Conservation (phyloP, 2,329 filamentous ascomycete species). For the Ascochyta pisi region DNA sequence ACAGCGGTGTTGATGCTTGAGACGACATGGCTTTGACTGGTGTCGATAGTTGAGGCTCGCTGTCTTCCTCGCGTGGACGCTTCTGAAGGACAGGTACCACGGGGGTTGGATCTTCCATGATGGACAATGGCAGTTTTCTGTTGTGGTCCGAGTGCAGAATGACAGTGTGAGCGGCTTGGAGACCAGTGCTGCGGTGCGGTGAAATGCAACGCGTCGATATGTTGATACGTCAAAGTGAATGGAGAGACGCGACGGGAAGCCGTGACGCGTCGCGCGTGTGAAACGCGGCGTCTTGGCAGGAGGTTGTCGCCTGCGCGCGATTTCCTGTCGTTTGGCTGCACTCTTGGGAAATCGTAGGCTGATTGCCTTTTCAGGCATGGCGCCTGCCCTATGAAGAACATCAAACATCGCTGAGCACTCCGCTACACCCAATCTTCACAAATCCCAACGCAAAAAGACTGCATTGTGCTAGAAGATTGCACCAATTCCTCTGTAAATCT, state of each 20-base stretch:
- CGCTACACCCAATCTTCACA: not conserved
- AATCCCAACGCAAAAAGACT: not conserved
- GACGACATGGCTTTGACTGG: constrained; percentile 38
- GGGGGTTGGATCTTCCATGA: constrained; percentile 40
- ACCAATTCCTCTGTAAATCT: not conserved
- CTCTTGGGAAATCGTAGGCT: constrained; percentile 17
- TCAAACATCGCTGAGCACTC: not conserved
- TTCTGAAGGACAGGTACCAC: constrained; percentile 36
- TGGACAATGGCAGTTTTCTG: not conserved
- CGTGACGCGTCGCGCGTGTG: constrained; percentile 37
- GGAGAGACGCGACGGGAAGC: constrained; percentile 10
- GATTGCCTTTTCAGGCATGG: constrained; percentile 27
- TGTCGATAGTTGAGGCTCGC: constrained; percentile 33
- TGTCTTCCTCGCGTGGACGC: constrained; percentile 43
- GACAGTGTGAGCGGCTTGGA: not conserved
- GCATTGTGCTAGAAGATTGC: not conserved
- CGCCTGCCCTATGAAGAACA: constrained; percentile 13
- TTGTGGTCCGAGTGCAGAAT: not conserved
- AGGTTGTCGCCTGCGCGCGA: constrained; percentile 4
- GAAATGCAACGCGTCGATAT: not conserved
- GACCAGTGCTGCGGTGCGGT: not conserved
- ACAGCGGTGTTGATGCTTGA: constrained; percentile 40
- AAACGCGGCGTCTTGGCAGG: constrained; percentile 28
- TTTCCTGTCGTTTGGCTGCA: constrained; percentile 19
- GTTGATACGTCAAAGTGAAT: not conserved